Evolutionary conservation across 2,329 filamentous ascomycete species (phyloP).

Genomic region (Trichoderma sp.): DNA sequence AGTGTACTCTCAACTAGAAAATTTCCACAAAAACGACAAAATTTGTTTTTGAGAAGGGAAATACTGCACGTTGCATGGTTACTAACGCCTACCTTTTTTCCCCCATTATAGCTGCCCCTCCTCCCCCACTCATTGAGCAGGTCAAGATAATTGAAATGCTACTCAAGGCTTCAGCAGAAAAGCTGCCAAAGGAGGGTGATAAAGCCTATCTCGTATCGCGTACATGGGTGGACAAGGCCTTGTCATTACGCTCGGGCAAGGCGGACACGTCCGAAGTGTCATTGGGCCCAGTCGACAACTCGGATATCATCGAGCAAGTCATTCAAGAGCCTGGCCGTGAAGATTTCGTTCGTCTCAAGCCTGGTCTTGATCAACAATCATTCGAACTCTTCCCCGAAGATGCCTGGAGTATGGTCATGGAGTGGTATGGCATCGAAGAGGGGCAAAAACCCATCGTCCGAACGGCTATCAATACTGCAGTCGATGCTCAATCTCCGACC

Average conservation of each 20-base stretch:
- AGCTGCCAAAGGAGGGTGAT: slow-evolving; percentile 64
- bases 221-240: slow-evolving; percentile 73
- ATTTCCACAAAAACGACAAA: background rate
- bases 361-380: slow-evolving; percentile 64
- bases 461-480: slow-evolving; percentile 72
- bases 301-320: slow-evolving; percentile 68
- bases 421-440: slow-evolving; percentile 76
- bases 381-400: slow-evolving; percentile 74
- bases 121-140: slow-evolving; percentile 54
- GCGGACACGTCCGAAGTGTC: slow-evolving; percentile 58
- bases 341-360: slow-evolving; percentile 70
- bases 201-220: slow-evolving; percentile 75
- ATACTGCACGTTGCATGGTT: background rate
- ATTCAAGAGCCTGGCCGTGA: slow-evolving; percentile 48
- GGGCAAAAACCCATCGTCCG: slow-evolving; percentile 71
- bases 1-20: background rate
- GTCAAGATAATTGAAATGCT: slow-evolving; percentile 68
- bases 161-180: slow-evolving; percentile 49
- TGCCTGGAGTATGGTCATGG: slow-evolving; percentile 76
- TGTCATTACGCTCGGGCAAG: slow-evolving; percentile 60
- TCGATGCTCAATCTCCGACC: slow-evolving; percentile 49
- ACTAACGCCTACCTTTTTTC: slow-evolving; percentile 17
- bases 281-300: slow-evolving; percentile 83
- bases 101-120: slow-evolving; percentile 20
- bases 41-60: background rate